Conservation (phyloP, 73 alveolate genomes). For the Tetrahymena malaccensis region DNA sequence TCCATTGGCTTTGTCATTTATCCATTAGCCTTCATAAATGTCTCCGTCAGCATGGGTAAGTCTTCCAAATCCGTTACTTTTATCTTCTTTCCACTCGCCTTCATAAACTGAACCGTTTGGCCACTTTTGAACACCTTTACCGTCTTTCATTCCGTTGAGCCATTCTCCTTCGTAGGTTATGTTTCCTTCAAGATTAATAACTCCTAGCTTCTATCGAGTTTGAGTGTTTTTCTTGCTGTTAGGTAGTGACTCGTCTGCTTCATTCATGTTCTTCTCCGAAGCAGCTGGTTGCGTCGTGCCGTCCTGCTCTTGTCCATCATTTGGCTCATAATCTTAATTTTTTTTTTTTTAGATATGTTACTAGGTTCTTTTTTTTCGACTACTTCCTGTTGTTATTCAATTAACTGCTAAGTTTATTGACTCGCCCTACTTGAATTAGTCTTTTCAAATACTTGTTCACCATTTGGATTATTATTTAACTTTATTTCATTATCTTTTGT, state of each 20-base stretch:
- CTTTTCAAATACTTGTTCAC: not conserved
- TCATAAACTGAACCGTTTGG: slow-evolving; percentile 42
- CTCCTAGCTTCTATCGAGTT: slow-evolving; percentile 37
- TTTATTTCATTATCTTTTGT: not conserved
- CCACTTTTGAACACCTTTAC: slow-evolving; percentile 56
- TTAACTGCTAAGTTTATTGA: not conserved
- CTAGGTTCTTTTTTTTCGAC: not conserved
- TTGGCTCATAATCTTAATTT: not conserved
- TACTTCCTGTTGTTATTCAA: not conserved
- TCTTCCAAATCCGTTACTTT: slow-evolving; percentile 25
- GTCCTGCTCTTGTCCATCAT: not conserved
- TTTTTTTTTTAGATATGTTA: not conserved
- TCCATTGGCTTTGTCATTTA: slow-evolving; percentile 53
- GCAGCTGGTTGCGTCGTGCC: not conserved
- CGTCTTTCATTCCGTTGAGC: slow-evolving; percentile 52
- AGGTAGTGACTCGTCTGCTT: not conserved
- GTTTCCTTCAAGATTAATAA: slow-evolving; percentile 37
- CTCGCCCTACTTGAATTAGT: not conserved
- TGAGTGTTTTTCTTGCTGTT: not conserved
- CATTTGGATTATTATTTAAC: not conserved
- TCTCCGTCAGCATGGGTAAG: slow-evolving; percentile 36
- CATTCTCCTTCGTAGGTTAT: slow-evolving; percentile 48
- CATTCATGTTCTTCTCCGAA: not conserved
- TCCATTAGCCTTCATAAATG: slow-evolving; percentile 45
- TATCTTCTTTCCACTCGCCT: slow-evolving; percentile 36